Evolutionary conservation across 139 green algal species (phyloP), one percentile per base, ranked within the genome.

Genomic region (Ettlia oleoabundans): DNA sequence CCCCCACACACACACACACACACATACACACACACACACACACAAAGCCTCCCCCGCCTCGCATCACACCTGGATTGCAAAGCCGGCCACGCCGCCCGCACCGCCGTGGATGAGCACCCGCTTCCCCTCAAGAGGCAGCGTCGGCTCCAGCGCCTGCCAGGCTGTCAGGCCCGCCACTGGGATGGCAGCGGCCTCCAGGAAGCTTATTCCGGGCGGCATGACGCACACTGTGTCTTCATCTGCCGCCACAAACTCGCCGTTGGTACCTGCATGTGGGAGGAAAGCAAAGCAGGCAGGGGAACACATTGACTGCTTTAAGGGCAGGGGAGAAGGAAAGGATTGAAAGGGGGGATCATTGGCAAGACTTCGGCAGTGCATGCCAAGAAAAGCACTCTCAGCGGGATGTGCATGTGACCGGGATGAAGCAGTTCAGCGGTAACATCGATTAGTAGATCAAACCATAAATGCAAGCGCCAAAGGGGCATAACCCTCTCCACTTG

Each of bases 41-140:
- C 38, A 58, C 38, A 21, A 7, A 43, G 26, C 18, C 64, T 7
- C 37, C 18, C 64, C 13, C 18, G 21, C 1, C n/a, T 41, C n/a
- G n/a, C n/a, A 5, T 3, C 73, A 5, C 9, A 53, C 73, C 66
- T 89, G 84, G 26, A 90, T 72, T 37, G 78, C 84, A n/a, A 88
- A 53, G 53, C 62, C 69, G 13, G 85, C 85, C 22, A 90, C 85
- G n/a, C 85, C 84, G 37, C 87, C 86, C 13, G 87, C 76, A 5
- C 79, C 86, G 10, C 51, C 78, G 24, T 89, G 76, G 43, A 91
- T 72, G 40, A 91, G 77, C 80, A 90, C 63, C 6, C 78, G 86
- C 85, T 91, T 80, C 18, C 81, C 86, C 47, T 62, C 26, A 40
- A 65, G 52, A 26, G 73, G 72, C 51, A 80, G 63, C 6, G 24